phyloP scores from a whole-genome alignment of 1,139 yeast genomes.

The Nadsonia commutata region DNA sequence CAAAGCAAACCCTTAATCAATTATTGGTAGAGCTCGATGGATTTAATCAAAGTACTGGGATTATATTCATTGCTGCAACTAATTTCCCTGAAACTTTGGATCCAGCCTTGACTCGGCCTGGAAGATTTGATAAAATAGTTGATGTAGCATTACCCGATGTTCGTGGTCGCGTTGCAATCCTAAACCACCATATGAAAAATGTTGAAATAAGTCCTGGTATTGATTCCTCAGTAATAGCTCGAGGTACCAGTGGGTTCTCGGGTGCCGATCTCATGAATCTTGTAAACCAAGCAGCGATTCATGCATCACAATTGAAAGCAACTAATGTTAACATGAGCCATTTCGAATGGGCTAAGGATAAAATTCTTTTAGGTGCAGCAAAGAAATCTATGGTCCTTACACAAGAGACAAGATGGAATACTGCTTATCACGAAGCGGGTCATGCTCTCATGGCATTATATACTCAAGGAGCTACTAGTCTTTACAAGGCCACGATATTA shows the following conservation, averaged over 20 bases:
- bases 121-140: slow-evolving; percentile 92
- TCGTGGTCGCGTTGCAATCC: slow-evolving; percentile 86
- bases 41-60: slow-evolving; percentile 82
- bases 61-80: slow-evolving; percentile 94
- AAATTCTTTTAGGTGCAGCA: slow-evolving; percentile 95
- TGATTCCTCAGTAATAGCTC: slow-evolving; percentile 76
- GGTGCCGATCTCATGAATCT: slow-evolving; percentile 95
- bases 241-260: slow-evolving; percentile 94
- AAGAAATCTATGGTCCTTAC: slow-evolving; percentile 95
- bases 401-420: slow-evolving; percentile 81
- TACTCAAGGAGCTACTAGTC: slow-evolving; percentile 89
- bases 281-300: slow-evolving; percentile 95
- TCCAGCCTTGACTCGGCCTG: slow-evolving; percentile 95
- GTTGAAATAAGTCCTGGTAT: slow-evolving; percentile 76
- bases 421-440: slow-evolving; percentile 98
- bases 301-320: slow-evolving; percentile 87
- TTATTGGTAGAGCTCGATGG: slow-evolving; percentile 93
- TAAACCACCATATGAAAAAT: slow-evolving; percentile 83
- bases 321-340: slow-evolving; percentile 81
- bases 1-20: slow-evolving; percentile 93
- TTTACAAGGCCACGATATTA: slow-evolving; percentile 90
- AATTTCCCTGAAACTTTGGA: slow-evolving; percentile 95
- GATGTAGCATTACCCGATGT: slow-evolving; percentile 95
- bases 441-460: slow-evolving; percentile 96
- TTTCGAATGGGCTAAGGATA: slow-evolving; percentile 98